A percentile compares a stretch with the other conserved stretches of the same genome.
Evolutionary conservation across 176 grass and related monocot genomes (phyloP).

Genomic region (Oryza glumipatula): DNA sequence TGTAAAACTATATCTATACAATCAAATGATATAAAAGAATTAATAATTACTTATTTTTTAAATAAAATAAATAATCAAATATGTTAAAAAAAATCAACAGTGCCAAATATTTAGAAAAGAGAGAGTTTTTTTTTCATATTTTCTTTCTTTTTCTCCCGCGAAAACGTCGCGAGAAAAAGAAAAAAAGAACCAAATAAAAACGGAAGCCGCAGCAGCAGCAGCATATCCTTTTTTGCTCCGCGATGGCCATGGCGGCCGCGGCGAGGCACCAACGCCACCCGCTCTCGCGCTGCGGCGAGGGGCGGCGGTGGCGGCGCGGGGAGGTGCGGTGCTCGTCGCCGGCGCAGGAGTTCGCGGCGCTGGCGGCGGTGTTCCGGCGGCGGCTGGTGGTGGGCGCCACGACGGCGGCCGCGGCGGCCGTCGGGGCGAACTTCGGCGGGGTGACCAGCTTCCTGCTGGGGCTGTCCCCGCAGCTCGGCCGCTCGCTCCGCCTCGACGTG

Average conservation of each 20-base stretch:
- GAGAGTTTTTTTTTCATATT: too few species aligned
- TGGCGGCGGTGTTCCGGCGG: slow-evolving; percentile 78
- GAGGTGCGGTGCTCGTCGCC: slow-evolving; percentile 41
- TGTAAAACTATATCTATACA: too few species aligned
- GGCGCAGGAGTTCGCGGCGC: slow-evolving; percentile 68
- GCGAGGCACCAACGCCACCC: slow-evolving; percentile 17
- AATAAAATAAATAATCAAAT: too few species aligned
- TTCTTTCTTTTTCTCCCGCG: not conserved
- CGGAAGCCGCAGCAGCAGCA: too few species aligned
- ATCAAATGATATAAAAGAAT: too few species aligned
- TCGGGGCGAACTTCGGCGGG: slow-evolving; percentile 86
- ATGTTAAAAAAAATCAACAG: too few species aligned
- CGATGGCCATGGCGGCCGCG: slow-evolving; percentile 44
- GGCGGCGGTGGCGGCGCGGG: not conserved
- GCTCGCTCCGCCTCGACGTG: slow-evolving; percentile 78
- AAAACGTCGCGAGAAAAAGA: not conserved
- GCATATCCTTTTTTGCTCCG: not conserved
- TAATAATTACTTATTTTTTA: too few species aligned
- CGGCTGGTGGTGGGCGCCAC: slow-evolving; percentile 58
- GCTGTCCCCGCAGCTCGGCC: slow-evolving; percentile 70
- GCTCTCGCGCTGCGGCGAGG: not conserved
- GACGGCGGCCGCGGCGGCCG: slow-evolving; percentile 61
- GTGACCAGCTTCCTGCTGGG: slow-evolving; percentile 91
- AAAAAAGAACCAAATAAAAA: not conserved
- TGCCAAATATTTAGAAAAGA: too few species aligned